Percentiles rank a stretch among this genome's conserved stretches.
Evolutionary conservation across 169 alveolate genomes (phyloP).

Genomic region (Plasmodium gonderi): DNA sequence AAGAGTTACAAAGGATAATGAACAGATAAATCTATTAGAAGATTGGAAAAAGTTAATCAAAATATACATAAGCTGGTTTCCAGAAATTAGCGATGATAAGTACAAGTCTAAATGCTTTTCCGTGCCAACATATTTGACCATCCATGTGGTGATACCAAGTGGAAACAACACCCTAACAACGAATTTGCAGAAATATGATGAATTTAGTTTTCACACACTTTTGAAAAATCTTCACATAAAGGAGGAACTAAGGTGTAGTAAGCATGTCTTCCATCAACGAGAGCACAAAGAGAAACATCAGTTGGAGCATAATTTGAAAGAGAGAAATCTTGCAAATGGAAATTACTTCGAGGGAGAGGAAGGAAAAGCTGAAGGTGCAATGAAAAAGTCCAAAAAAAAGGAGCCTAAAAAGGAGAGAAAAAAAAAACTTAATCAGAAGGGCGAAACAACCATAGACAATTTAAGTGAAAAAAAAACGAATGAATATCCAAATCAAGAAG

Average conservation of each 20-base stretch:
- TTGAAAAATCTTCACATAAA: neutral
- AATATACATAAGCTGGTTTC: constrained; percentile 66
- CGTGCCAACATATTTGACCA: constrained; percentile 17
- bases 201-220: constrained; percentile 19
- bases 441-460: too few species aligned
- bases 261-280: neutral
- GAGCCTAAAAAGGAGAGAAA: too few species aligned
- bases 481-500: neutral
- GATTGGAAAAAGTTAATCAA: constrained; percentile 40
- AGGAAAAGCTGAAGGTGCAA: too few species aligned
- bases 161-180: neutral
- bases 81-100: constrained; percentile 71
- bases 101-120: constrained; percentile 73
- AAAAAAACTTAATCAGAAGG: too few species aligned
- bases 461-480: neutral
- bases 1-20: neutral
- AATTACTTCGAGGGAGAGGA: neutral
- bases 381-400: too few species aligned
- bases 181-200: constrained; percentile 17
- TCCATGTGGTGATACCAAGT: constrained; percentile 63
- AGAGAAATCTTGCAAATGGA: neutral
- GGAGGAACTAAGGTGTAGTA: neutral
- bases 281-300: neutral
- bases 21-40: neutral
- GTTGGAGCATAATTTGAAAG: neutral